Evolutionary conservation across 352 stramenopile species (phyloP), one percentile per base, ranked within the genome.

Genomic region (Globisporangium megalacanthum): DNA sequence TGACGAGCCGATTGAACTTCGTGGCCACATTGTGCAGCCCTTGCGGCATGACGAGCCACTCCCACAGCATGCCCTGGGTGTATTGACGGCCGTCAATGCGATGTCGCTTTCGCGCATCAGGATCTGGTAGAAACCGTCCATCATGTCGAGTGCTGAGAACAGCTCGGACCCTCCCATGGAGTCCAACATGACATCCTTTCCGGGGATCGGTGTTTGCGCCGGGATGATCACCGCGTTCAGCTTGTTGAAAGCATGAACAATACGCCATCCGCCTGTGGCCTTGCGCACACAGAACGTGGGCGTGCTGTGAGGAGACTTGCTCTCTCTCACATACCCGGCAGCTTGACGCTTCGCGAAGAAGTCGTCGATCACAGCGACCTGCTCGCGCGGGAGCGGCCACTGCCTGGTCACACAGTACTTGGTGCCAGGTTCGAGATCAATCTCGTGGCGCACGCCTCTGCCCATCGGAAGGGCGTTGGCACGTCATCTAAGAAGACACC

Each of bases 31-130:
- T n/a, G n/a, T n/a, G 20, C 50, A 59, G 25, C 13, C 58, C 55
- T 59, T 68, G 14, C 14, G 59, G 33, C 54, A 60, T 62, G n/a
- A 53, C 36, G 5, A 77, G 41, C 35, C 58, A 70, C 52, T 77
- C 60, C 56, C 61, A 77, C 9, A 77, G 59, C 54, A 73, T 67
- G 0, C 66, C 58, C 56, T 68, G 0, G 66, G 64, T 3, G 66
- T 68, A 36, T 47, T 66, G 3, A 73, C 54, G 0, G 70, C 64
- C 2, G 66, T 78, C 1, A 73, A 48, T n/a, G n/a, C n/a, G 0
- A 69, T 63, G 42, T 73, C 61, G 4, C 39, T 41, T 25, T 64
- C 54, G 11, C 49, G 58, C 65, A 29, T 29, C 25, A 4, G 4
- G 25, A 29, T 29, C 25, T 29, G 25, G 4, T 29, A 29, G 25